Conservation (phyloP, 202 grass and related monocot genomes). For the Elaeis oleifera region DNA sequence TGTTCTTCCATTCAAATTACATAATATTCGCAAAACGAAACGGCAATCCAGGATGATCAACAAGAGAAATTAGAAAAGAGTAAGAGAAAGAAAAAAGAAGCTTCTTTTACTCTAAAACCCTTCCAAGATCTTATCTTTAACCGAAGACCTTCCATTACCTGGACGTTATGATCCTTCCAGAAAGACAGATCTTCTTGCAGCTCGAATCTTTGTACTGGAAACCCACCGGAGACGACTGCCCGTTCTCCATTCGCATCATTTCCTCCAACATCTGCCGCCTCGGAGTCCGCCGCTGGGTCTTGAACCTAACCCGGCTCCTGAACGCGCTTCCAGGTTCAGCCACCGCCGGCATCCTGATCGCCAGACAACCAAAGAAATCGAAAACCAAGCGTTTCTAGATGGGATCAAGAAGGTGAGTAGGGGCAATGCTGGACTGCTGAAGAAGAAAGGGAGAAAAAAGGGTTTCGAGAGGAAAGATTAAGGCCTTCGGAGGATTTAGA, state of each 20-base stretch:
- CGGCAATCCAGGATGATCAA: no score
- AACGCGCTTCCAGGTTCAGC: slow-evolving; percentile 6
- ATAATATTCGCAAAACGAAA: no score
- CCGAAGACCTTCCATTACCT: slow-evolving; percentile 31
- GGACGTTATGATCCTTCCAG: slow-evolving; percentile 98
- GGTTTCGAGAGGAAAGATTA: no score
- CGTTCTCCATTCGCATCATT: slow-evolving; percentile 10
- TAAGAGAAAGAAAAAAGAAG: no score
- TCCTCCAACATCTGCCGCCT: slow-evolving; percentile 3
- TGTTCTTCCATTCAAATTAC: no score
- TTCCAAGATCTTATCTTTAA: background rate
- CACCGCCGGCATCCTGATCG: slow-evolving; percentile 1
- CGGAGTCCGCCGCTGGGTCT: background rate
- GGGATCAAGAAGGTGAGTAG: slow-evolving; percentile 17
- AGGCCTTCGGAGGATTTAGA: no score
- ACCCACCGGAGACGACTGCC: background rate
- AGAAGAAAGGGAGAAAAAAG: no score
- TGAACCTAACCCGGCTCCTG: slow-evolving; percentile 5
- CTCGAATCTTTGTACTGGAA: slow-evolving; percentile 41
- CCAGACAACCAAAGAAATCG: background rate
- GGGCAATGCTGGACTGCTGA: background rate
- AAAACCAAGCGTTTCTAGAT: background rate
- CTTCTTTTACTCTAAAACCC: background rate
- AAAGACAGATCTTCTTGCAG: slow-evolving; percentile 86
- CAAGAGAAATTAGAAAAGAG: no score